Percentiles rank a stretch among this genome's conserved stretches.
Conservation (phyloP, 768 basidiomycete species). For the Lentinula lateritia region DNA sequence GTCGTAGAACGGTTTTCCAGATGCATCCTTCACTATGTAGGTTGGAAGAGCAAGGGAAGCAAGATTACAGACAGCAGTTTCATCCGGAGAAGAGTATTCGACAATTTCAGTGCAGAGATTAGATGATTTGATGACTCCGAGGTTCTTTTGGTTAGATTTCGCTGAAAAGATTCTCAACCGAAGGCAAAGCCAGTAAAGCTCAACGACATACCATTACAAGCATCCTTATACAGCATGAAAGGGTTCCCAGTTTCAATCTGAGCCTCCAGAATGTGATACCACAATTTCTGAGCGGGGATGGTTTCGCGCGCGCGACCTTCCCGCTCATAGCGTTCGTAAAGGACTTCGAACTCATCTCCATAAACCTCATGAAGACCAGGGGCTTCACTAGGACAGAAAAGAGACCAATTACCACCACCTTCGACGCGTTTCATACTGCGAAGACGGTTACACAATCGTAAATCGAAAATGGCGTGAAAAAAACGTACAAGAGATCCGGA, state of each 20-base stretch:
- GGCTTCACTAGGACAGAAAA: constrained; percentile 98
- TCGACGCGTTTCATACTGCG: constrained; percentile 95
- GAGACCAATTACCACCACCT: constrained; percentile 81
- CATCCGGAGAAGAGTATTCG: constrained; percentile 95
- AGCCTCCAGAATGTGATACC: constrained; percentile 95
- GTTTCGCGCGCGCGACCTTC: constrained; percentile 84
- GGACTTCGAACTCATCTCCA: constrained; percentile 81
- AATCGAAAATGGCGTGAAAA: background rate
- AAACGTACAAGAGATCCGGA: constrained; percentile 84
- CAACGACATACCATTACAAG: constrained; percentile 70
- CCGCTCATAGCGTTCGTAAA: constrained; percentile 84
- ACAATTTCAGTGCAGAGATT: constrained; percentile 99
- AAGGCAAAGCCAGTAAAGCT: background rate
- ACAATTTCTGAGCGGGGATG: constrained; percentile 93
- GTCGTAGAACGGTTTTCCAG: constrained; percentile 58
- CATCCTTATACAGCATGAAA: constrained; percentile 99
- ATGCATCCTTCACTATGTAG: constrained; percentile 50
- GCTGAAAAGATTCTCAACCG: constrained; percentile 32
- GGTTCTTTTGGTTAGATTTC: constrained; percentile 98
- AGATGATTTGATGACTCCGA: constrained; percentile 98
- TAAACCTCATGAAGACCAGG: constrained; percentile 85
- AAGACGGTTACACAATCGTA: background rate
- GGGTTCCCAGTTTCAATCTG: constrained; percentile 99
- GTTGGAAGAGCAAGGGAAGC: constrained; percentile 94
- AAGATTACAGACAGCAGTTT: constrained; percentile 97